Base-by-base conservation (phyloP, 805 yeast species). In the Sugiyamaella chiloensis region DNA sequence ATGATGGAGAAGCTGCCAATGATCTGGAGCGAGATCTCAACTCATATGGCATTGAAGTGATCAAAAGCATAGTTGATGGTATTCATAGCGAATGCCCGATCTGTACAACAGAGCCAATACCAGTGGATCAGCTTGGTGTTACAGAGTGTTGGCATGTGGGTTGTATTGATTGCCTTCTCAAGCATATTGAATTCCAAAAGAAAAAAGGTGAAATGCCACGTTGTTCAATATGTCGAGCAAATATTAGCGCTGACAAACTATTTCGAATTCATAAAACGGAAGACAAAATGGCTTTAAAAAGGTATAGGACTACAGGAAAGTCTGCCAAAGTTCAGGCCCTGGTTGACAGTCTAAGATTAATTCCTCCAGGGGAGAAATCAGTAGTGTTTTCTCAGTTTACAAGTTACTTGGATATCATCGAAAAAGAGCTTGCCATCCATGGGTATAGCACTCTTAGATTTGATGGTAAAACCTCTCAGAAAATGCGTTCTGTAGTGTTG, bases 301-400 rank as follows among this genome's bases (percentile, higher is more conserved):
- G 62, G 7, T 65, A 61, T 50, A 56, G 68, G 32, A 58, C 59
- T 17, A 61, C 64, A 2, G 55, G 67, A 14, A 74, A 81, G 42
- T 83, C 96, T 0, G 78, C 95, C 0, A 89, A 89, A 62, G 71
- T 87, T 11, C 78, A 79, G 54, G 88, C 95, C 0, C 68, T 89
- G 21, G 50, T 86, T 4, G 21, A 21, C 21, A 40, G 32, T 26
- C 20, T 34, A 12, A 34, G 19, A 19, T 21, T 16, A 16, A 34
- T 34, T 11, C 37, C 37, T 6, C 4, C 16, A 0, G 80, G 80
- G 12, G 87, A 82, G 49, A 88, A 85, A 58, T 79, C 85, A 2
- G 89, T 91, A 42, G 90, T 91, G 0, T 91, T 91, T 60, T 88
- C 96, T 1, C 97, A 91, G 57, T 90, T 90, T 58, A 85, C 96